A percentile compares a stretch with the other conserved stretches of the same genome.
These are phyloP conservation scores for Pilasporangium apinafurcum DNA, from an alignment of 352 stramenopile genomes.

Conservation along the genomic window DNA sequence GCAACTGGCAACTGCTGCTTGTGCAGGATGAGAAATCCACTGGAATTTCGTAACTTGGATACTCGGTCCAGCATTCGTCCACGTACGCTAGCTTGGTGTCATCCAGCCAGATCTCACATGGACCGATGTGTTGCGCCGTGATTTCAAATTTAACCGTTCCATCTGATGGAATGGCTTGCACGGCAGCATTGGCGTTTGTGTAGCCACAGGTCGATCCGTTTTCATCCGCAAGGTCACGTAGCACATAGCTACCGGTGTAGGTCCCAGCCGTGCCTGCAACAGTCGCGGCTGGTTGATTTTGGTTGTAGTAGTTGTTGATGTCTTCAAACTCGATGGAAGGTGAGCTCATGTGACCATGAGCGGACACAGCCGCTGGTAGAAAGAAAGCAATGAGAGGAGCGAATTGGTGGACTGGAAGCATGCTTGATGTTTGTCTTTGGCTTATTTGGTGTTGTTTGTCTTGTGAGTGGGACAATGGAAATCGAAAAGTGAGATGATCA, in stretches of 20 bases:
- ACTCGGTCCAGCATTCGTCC: conserved; percentile 23
- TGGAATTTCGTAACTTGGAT: conserved; percentile 15
- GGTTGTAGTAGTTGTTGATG: conserved; percentile 27
- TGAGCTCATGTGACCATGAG: conserved; percentile 15
- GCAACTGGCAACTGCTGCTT: conserved; percentile 18
- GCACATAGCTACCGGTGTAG: conserved; percentile 20
- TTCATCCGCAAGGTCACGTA: conserved; percentile 16
- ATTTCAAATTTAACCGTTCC: conserved; percentile 17
- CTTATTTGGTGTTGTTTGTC: too few relatives aligned
- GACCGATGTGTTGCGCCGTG: conserved; percentile 24
- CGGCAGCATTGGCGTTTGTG: conserved; percentile 16
- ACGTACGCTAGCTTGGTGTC: conserved; percentile 19
- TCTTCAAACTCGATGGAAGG: conserved; percentile 12
- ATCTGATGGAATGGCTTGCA: conserved; percentile 14
- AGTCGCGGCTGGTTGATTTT: conserved; percentile 13
- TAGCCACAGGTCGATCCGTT: conserved; percentile 28
- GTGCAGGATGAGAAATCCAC: conserved; percentile 30
- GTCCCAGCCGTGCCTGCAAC: conserved; percentile 16
- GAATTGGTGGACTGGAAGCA: too few relatives aligned
- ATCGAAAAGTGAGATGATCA: too few relatives aligned
- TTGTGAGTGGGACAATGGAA: too few relatives aligned
- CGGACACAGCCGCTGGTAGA: conserved; percentile 2
- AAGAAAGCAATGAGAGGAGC: too few relatives aligned
- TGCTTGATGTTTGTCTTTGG: too few relatives aligned
- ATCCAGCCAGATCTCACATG: conserved; percentile 42